These are phyloP conservation scores for Paraphoma sp. DNA, from an alignment of 2,329 filamentous ascomycete species.

Conservation along the genomic window DNA sequence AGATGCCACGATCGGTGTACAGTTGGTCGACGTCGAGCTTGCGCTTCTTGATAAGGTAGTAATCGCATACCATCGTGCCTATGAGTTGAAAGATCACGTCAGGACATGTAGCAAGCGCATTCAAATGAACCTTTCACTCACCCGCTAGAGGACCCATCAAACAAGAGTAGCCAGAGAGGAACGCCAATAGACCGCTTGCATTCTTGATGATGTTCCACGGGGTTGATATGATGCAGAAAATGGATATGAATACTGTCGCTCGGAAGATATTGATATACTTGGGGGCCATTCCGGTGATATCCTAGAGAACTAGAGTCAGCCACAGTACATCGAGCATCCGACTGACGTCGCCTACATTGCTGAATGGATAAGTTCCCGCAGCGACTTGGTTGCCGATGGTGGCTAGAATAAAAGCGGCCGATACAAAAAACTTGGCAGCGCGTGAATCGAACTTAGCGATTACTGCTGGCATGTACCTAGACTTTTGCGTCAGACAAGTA, in stretches of 20 bases:
- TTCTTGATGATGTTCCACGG: slow-evolving; percentile 50
- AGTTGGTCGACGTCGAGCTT: slow-evolving; percentile 44
- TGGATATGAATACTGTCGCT: slow-evolving; percentile 41
- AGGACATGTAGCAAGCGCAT: too few relatives aligned
- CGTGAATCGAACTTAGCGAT: slow-evolving; percentile 54
- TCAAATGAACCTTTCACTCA: too few relatives aligned
- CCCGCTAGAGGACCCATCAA: slow-evolving; percentile 44
- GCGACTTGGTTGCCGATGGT: slow-evolving; percentile 54
- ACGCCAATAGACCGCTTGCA: slow-evolving; percentile 41
- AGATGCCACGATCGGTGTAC: slow-evolving; percentile 40
- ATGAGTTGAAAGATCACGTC: too few relatives aligned
- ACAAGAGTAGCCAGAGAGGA: slow-evolving; percentile 46
- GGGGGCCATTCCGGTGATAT: slow-evolving; percentile 21
- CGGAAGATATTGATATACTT: slow-evolving; percentile 48
- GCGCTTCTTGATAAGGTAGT: slow-evolving; percentile 44
- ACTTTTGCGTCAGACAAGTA: not conserved
- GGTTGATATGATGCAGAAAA: slow-evolving; percentile 44
- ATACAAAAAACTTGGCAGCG: slow-evolving; percentile 52
- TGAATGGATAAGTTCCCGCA: slow-evolving; percentile 48
- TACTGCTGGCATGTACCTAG: slow-evolving; percentile 56
- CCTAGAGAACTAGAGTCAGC: not conserved
- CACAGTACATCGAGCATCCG: slow-evolving; percentile 22
- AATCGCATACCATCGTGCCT: slow-evolving; percentile 44
- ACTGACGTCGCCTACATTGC: slow-evolving; percentile 36
- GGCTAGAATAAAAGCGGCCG: slow-evolving; percentile 50